These are phyloP conservation scores for Gautieria morchelliformis DNA, from an alignment of 768 basidiomycete species.

Conservation along the genomic window DNA sequence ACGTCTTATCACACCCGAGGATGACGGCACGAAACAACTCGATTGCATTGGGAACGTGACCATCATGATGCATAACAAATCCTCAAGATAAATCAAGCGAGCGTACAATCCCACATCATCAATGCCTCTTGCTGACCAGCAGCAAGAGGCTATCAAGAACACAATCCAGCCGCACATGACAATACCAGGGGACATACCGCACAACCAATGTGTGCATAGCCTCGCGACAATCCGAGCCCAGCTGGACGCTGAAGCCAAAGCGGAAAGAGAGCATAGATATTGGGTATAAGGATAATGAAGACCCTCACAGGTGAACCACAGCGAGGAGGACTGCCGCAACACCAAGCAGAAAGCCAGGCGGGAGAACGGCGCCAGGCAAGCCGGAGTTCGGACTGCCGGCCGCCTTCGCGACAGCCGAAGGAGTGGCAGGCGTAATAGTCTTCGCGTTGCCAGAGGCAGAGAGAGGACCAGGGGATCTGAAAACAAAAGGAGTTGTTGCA, in stretches of 20 bases:
- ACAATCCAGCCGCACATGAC: neutral
- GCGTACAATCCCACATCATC: neutral
- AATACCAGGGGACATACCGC: slow-evolving; percentile 1
- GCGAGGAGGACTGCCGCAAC: neutral
- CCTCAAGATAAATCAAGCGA: neutral
- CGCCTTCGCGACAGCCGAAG: slow-evolving; percentile 5
- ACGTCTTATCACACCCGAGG: too few relatives aligned
- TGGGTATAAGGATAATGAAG: slow-evolving; percentile 2
- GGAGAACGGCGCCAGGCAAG: neutral
- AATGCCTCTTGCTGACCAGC: neutral
- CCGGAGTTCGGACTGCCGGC: slow-evolving; percentile 11
- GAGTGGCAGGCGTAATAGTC: neutral
- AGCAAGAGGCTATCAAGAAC: neutral
- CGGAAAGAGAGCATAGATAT: neutral
- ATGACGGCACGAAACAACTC: too few relatives aligned
- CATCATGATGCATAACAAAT: too few relatives aligned
- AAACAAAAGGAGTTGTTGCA: neutral
- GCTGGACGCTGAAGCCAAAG: neutral
- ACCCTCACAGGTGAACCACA: neutral
- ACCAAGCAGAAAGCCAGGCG: neutral
- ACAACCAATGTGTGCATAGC: neutral
- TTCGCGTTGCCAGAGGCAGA: neutral
- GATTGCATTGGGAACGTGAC: too few relatives aligned
- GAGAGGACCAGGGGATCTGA: neutral
- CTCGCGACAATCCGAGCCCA: neutral